Evolutionary conservation across 2,329 filamentous ascomycete species (phyloP), one percentile per base, ranked within the genome.

Genomic region (Aspergillus novofumigatus): DNA sequence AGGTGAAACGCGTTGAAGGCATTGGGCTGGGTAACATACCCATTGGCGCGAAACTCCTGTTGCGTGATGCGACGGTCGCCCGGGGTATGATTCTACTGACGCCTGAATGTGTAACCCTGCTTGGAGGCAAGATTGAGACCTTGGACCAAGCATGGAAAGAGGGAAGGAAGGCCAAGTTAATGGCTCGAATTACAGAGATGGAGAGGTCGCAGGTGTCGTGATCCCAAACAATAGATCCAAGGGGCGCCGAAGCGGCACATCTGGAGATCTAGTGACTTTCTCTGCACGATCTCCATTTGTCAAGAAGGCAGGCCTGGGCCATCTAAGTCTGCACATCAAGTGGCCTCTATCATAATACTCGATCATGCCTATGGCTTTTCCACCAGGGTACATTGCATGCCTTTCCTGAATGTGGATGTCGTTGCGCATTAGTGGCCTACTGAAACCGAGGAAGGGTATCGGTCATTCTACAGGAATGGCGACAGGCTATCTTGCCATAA

Each of bases 41-140:
- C 50, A 92, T 97, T 59, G 94, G 94, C 1, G 83, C 87, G 64
- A 99, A 99, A 77, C 68, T 97, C 25, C 66, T 96, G 44, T 73
- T 99, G 51, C 85, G 80, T 62, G 80, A 85, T 61, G 81, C 84
- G 4, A 80, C 81, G 3, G 79, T 85, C 5, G 84, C 95, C 4
- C 81, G 93, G 55, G 94, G 92, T 0, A 83, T 89, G 51, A 67
- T 96, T n/a, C 76, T 97, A 73, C 78, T 99, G 21, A 87, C 91
- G 60, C 86, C 90, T 1, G 77, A 77, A 2, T 85, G 74, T 56
- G 87, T 86, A 54, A 81, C 83, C n/a, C 69, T 96, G 2, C 74
- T 97, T n/a, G 94, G 94, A 1, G 94, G 94, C 0, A 95, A 90
- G 76, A 83, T 97, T 48, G 92, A 97, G 54, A 79, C 78, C 0